Conservation (phyloP, 2,329 filamentous ascomycete species). For the Ascomycota sp. region DNA sequence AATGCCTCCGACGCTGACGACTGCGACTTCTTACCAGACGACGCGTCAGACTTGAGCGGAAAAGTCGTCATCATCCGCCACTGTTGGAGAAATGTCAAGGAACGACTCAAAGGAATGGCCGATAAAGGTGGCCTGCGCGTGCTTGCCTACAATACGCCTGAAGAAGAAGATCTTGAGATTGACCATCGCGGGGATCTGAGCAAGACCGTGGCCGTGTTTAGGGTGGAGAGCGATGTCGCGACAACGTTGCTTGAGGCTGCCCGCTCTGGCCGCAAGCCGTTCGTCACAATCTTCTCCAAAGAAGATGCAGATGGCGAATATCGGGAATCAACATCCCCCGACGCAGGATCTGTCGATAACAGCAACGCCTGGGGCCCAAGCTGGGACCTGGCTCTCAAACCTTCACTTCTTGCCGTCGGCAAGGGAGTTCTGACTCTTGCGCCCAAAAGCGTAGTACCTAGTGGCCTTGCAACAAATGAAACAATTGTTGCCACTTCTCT, state of each 20-base stretch:
- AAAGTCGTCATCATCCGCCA: slow-evolving; percentile 39
- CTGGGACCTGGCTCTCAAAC: slow-evolving; percentile 35
- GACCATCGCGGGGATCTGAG: too few species aligned
- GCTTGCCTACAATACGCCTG: slow-evolving; percentile 38
- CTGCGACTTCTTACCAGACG: slow-evolving; percentile 31
- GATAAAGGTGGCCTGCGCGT: slow-evolving; percentile 38
- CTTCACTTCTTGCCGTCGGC: slow-evolving; percentile 33
- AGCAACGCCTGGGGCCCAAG: slow-evolving; percentile 41
- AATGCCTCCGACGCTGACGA: slow-evolving; percentile 25
- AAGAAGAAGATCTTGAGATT: too few species aligned
- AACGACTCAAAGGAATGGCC: slow-evolving; percentile 31
- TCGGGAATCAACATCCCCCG: slow-evolving; percentile 15
- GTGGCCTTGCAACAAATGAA: slow-evolving; percentile 28
- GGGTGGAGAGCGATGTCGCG: too few species aligned
- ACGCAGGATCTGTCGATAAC: slow-evolving; percentile 28
- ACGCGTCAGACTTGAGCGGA: slow-evolving; percentile 30
- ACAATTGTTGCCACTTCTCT: slow-evolving; percentile 42
- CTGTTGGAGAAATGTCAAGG: slow-evolving; percentile 33
- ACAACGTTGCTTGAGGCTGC: too few species aligned
- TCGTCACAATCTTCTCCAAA: too few species aligned
- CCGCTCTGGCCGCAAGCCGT: too few species aligned
- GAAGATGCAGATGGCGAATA: slow-evolving; percentile 11
- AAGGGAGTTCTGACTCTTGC: slow-evolving; percentile 30
- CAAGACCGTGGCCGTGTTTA: too few species aligned
- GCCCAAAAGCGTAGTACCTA: slow-evolving; percentile 27